A percentile compares a stretch with the other conserved stretches of the same genome.
Evolutionary conservation across 305 asterid species (phyloP).

Genomic region (Fraxinus velutina): DNA sequence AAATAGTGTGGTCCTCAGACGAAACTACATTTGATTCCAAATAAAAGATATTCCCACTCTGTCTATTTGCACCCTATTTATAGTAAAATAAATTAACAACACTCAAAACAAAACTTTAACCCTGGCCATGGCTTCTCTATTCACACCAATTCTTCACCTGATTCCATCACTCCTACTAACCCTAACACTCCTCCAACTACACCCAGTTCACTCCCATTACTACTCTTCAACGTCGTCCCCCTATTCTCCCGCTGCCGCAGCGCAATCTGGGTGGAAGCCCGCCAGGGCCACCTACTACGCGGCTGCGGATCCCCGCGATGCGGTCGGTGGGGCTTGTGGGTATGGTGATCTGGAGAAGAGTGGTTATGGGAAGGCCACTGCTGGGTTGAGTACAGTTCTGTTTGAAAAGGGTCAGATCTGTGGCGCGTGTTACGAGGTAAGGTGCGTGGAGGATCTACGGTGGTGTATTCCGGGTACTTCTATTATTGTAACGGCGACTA

Average conservation of each 20-base stretch:
- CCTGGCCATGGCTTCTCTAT: neutral
- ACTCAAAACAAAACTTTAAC: neutral
- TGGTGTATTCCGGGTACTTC: slow-evolving; percentile 98
- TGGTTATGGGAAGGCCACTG: slow-evolving; percentile 92
- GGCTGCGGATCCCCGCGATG: slow-evolving; percentile 58
- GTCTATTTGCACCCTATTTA: neutral
- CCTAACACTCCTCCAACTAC: slow-evolving; percentile 13
- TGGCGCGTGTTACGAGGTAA: slow-evolving; percentile 86
- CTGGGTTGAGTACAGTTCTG: slow-evolving; percentile 71
- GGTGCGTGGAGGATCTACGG: slow-evolving; percentile 78
- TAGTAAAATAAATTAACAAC: neutral
- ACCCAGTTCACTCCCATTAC: slow-evolving; percentile 43
- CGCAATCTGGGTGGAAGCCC: slow-evolving; percentile 65
- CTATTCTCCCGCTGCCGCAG: slow-evolving; percentile 34
- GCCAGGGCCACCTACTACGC: slow-evolving; percentile 89
- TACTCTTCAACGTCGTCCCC: slow-evolving; percentile 44
- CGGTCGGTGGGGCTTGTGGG: slow-evolving; percentile 92
- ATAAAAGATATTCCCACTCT: neutral
- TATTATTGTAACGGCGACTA: slow-evolving; percentile 85
- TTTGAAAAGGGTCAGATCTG: slow-evolving; percentile 91
- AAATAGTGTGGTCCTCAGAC: neutral
- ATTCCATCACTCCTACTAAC: slow-evolving; percentile 34
- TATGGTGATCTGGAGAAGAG: slow-evolving; percentile 62
- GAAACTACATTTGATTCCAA: neutral
- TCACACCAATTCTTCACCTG: slow-evolving; percentile 4